Percentiles rank a stretch among this genome's conserved stretches.
phyloP scores from a whole-genome alignment of 345 rosid genomes.

The Populus nigra region DNA sequence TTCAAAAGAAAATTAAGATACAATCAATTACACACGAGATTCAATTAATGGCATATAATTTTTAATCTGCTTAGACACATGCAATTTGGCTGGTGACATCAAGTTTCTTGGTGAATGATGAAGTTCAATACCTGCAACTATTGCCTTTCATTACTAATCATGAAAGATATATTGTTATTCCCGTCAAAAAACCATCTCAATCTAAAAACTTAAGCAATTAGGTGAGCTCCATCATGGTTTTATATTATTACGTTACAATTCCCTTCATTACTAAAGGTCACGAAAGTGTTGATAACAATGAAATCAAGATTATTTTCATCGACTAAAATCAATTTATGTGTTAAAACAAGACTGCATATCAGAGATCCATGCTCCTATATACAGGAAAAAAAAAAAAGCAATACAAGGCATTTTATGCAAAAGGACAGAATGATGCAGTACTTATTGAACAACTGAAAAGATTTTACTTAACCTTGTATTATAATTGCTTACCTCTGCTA shows the following conservation, averaged over 20 bases:
- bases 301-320: no score
- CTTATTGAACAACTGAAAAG: not conserved
- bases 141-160: no score
- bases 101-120: no score
- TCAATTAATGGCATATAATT: not conserved
- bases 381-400: not conserved
- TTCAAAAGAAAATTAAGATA: not conserved
- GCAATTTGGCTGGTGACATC: not conserved
- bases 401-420: not conserved
- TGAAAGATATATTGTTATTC: no score
- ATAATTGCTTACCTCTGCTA: slow-evolving; percentile 47
- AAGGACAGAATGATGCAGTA: not conserved
- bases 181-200: no score
- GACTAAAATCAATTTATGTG: no score
- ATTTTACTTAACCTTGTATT: not conserved
- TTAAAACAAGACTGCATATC: not conserved
- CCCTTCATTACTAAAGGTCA: no score
- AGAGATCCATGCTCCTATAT: not conserved
- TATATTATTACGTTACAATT: no score
- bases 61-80: not conserved
- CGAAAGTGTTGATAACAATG: no score
- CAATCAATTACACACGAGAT: not conserved
- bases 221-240: no score
- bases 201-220: no score
- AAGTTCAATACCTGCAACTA: no score